A percentile compares a stretch with the other conserved stretches of the same genome.
Conservation (phyloP, 768 basidiomycete genomes). For the Panellus pusillus region DNA sequence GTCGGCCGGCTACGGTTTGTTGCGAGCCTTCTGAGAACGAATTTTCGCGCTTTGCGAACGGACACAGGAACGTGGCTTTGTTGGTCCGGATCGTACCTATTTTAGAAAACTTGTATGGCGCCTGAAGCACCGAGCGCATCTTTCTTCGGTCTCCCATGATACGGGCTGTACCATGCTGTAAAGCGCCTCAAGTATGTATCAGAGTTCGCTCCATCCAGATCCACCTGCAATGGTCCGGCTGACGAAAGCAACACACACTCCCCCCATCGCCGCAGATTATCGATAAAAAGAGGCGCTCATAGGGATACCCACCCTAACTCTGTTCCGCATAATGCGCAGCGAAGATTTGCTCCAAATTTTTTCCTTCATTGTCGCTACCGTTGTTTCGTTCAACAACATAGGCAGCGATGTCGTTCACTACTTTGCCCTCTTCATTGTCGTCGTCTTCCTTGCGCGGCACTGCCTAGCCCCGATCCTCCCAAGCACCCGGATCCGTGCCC, state of each 20-base stretch:
- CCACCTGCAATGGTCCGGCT: background rate
- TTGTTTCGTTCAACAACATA: background rate
- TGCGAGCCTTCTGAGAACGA: too few species aligned
- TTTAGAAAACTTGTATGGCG: background rate
- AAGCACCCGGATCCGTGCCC: background rate
- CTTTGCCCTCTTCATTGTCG: conserved; percentile 1
- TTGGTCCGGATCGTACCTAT: too few species aligned
- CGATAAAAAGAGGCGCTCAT: too few species aligned
- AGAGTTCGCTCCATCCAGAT: background rate
- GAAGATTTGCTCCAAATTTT: conserved; percentile 3
- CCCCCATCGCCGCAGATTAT: too few species aligned
- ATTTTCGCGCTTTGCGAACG: too few species aligned
- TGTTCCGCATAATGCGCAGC: background rate
- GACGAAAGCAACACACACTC: too few species aligned
- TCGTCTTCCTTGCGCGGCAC: background rate
- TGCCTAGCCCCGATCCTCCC: conserved; percentile 1
- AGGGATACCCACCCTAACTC: background rate
- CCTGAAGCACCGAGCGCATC: background rate
- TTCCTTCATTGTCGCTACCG: conserved; percentile 1
- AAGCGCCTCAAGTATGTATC: background rate
- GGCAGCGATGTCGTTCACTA: background rate
- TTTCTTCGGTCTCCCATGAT: background rate
- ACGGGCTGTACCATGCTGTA: conserved; percentile 10
- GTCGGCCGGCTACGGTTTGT: too few species aligned
- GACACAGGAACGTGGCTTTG: too few species aligned